These are phyloP conservation scores for Elongisporangium undulatum DNA, from an alignment of 352 stramenopile genomes.

Conservation along the genomic window DNA sequence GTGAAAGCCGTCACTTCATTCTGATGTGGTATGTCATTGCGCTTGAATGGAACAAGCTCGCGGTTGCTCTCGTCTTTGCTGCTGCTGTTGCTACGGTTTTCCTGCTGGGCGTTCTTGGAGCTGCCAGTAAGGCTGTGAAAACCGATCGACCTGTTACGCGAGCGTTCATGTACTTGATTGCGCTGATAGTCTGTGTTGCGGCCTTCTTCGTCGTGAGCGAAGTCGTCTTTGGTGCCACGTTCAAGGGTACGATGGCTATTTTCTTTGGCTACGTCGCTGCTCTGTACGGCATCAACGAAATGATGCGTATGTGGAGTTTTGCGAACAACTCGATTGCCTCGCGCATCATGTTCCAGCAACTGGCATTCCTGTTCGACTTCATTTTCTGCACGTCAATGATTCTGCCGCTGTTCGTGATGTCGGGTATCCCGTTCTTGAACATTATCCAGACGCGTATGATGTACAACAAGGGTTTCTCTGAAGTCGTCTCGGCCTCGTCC, in stretches of 20 bases:
- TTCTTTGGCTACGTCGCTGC: slow-evolving; percentile 80
- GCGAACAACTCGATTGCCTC: slow-evolving; percentile 55
- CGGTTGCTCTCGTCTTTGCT: slow-evolving; percentile 52
- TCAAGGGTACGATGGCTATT: slow-evolving; percentile 40
- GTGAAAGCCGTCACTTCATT: slow-evolving; percentile 76
- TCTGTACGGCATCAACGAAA: slow-evolving; percentile 83
- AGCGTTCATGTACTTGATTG: slow-evolving; percentile 44
- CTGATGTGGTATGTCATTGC: slow-evolving; percentile 85
- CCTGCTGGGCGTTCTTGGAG: slow-evolving; percentile 44
- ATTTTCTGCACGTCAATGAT: slow-evolving; percentile 74
- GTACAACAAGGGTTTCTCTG: slow-evolving; percentile 88
- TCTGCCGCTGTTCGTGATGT: slow-evolving; percentile 72
- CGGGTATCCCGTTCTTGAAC: slow-evolving; percentile 81
- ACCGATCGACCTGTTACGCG: slow-evolving; percentile 31
- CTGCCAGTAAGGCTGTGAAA: slow-evolving; percentile 24
- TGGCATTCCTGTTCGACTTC: slow-evolving; percentile 87
- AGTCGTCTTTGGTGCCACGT: slow-evolving; percentile 27
- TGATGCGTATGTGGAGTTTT: slow-evolving; percentile 83
- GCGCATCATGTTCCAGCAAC: slow-evolving; percentile 65
- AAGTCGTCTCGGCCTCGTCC: slow-evolving; percentile 80
- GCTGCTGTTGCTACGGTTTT: slow-evolving; percentile 52
- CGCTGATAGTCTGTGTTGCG: slow-evolving; percentile 28
- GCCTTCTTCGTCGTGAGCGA: slow-evolving; percentile 48
- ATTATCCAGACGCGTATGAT: slow-evolving; percentile 89
- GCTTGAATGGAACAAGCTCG: slow-evolving; percentile 48